Conservation (phyloP, 2,329 filamentous ascomycete genomes). For the Thermothelomyces thermophilus region DNA sequence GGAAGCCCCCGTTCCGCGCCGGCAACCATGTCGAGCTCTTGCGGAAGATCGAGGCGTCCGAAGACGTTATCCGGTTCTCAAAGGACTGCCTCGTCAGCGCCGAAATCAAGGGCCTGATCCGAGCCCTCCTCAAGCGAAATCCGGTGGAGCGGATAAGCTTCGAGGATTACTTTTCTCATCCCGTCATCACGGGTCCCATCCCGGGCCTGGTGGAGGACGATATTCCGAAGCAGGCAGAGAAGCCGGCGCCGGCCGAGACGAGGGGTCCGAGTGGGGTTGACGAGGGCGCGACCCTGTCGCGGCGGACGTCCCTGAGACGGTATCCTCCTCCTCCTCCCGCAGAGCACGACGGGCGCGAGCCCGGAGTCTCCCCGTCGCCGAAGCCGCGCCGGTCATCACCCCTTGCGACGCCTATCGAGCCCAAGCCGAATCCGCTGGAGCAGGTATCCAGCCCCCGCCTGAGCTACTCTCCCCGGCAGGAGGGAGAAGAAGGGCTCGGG, state of each 20-base stretch:
- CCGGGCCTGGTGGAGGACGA: constrained; percentile 78
- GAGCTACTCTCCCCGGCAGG: constrained; percentile 41
- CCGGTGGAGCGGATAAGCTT: constrained; percentile 82
- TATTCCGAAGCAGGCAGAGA: constrained; percentile 40
- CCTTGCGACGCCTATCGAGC: constrained; percentile 37
- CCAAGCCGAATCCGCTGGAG: constrained; percentile 29
- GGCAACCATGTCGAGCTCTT: constrained; percentile 92
- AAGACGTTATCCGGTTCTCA: constrained; percentile 79
- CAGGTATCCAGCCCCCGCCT: constrained; percentile 25
- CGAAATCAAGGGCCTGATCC: constrained; percentile 74
- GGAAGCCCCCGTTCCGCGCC: constrained; percentile 83
- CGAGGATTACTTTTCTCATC: constrained; percentile 73
- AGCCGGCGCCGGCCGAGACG: constrained; percentile 31
- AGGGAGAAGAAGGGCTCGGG: constrained; percentile 43
- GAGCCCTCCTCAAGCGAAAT: constrained; percentile 73
- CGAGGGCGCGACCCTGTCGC: constrained; percentile 27
- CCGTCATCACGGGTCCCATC: constrained; percentile 67
- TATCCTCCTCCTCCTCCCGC: too few species aligned
- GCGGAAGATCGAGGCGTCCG: constrained; percentile 81
- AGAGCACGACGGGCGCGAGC: constrained; percentile 34
- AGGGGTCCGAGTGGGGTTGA: constrained; percentile 29
- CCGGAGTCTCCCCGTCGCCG: constrained; percentile 31
- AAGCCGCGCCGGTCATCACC: constrained; percentile 37
- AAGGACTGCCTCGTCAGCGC: constrained; percentile 63
- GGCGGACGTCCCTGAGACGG: constrained; percentile 37